phyloP scores from a whole-genome alignment of 352 stramenopile species.

The Peronosclerospora sorghi region DNA sequence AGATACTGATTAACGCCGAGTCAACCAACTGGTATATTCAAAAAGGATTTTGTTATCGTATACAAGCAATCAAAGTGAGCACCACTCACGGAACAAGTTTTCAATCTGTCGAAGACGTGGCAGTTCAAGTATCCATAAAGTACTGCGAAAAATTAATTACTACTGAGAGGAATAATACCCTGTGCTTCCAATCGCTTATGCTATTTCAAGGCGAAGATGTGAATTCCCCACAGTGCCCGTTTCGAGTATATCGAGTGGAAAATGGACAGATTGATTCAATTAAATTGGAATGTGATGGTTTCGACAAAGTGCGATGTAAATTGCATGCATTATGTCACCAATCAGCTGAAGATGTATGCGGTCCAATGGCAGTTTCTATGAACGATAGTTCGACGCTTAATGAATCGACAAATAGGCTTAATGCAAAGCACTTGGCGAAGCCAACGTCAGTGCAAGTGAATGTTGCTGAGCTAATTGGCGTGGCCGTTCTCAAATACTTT shows the following conservation, averaged over 20 bases:
- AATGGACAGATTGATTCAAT: constrained; percentile 7
- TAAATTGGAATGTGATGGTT: constrained; percentile 3
- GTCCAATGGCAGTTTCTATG: neutral
- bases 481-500: constrained; percentile 18
- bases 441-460: constrained; percentile 2
- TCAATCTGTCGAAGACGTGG: constrained; percentile 7
- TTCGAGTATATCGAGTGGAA: constrained; percentile 16
- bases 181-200: constrained; percentile 6
- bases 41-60: constrained; percentile 25
- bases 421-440: constrained; percentile 2
- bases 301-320: constrained; percentile 2
- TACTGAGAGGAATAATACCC: neutral
- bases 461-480: constrained; percentile 5
- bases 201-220: neutral
- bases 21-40: constrained; percentile 23
- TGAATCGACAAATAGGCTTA: neutral
- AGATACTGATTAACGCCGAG: constrained; percentile 21
- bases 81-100: neutral
- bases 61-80: constrained; percentile 10
- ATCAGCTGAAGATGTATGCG: constrained; percentile 1
- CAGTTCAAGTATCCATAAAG: constrained; percentile 5
- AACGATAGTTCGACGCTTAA: neutral
- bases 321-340: constrained; percentile 11
- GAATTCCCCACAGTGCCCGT: neutral
- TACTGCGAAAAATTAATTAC: constrained; percentile 3